Conservation (phyloP, 352 stramenopile species). For the Phytophthora aleatoria region DNA sequence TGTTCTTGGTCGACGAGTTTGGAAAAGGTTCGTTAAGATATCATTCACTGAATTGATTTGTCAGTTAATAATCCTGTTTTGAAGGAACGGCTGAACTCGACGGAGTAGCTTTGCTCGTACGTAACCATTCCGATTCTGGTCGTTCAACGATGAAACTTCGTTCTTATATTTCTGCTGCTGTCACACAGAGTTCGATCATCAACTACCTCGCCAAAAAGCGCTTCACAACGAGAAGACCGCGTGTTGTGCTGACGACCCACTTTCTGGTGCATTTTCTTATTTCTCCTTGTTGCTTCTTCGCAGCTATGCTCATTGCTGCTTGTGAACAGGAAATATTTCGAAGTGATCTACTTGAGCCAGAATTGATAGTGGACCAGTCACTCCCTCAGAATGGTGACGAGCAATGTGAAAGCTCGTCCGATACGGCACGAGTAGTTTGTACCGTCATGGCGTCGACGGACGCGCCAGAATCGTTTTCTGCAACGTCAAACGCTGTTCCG, state of each 20-base stretch:
- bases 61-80: slow-evolving; percentile 4
- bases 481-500: slow-evolving; percentile 36
- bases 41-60: not conserved
- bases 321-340: slow-evolving; percentile 65
- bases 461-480: slow-evolving; percentile 20
- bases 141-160: slow-evolving; percentile 2
- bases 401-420: slow-evolving; percentile 7
- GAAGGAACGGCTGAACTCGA: slow-evolving; percentile 77
- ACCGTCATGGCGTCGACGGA: slow-evolving; percentile 62
- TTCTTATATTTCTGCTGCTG: slow-evolving; percentile 15
- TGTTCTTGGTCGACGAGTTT: slow-evolving; percentile 90
- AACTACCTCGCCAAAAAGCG: slow-evolving; percentile 56
- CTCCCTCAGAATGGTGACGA: slow-evolving; percentile 5
- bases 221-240: slow-evolving; percentile 36
- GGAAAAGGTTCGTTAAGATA: slow-evolving; percentile 64
- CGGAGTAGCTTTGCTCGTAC: slow-evolving; percentile 76
- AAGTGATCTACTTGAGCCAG: slow-evolving; percentile 39
- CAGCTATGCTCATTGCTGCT: slow-evolving; percentile 7
- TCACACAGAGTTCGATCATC: slow-evolving; percentile 39
- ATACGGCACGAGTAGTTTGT: slow-evolving; percentile 39
- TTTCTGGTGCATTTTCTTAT: slow-evolving; percentile 53
- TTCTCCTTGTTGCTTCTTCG: not conserved
- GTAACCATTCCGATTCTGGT: not conserved
- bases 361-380: slow-evolving; percentile 19
- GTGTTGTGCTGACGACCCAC: slow-evolving; percentile 83